Evolutionary conservation across 305 asterid species (phyloP), one percentile per base, ranked within the genome.

Genomic region (Stenogyne calaminthoides): DNA sequence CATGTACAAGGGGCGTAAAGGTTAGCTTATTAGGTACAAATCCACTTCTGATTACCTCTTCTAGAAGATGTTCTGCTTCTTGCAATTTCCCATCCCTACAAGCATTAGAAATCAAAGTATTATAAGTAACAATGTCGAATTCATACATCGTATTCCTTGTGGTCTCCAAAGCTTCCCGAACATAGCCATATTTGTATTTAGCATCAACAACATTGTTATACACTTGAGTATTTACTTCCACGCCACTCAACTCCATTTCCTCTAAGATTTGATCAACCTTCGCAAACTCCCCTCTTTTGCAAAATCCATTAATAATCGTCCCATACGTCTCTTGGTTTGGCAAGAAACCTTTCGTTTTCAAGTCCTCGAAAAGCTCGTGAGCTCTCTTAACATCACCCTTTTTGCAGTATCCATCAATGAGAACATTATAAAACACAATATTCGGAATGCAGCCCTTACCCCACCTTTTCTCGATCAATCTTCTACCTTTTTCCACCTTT

Each of bases 341-440:
- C 78, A 90, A 87, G 81, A 88, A 86, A 11, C 92, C 96, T 87
- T 84, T 87, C 75, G 18, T 64, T 80, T 90, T 90, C 89, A 94
- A 80, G 76, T 90, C 87, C 69, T 73, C 77, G 56, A 92, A 81
- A 64, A 90, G 88, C 39, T 67, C 69, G 46, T 69, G 77, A n/a
- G 96, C 99, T 25, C 73, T 85, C 73, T 79, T 71, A 32, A 81
- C 79, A 72, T 91, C 89, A 34, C 92, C 95, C 60, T 71, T 84
- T 87, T 79, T 89, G 80, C 96, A 84, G 78, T 86, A 90, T n/a
- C 99, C 99, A 78, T 90, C 90, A 61, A 94, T 88, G 70, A 94
- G 91, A 62, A 75, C 83, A 80, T 90, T 90, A 47, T 90, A 92
- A 67, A 94, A 90, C 77, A 94, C 91, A 46, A 88, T 66, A 77